phyloP scores from a whole-genome alignment of 257 asterid genomes.

The Buddleja alternifolia region DNA sequence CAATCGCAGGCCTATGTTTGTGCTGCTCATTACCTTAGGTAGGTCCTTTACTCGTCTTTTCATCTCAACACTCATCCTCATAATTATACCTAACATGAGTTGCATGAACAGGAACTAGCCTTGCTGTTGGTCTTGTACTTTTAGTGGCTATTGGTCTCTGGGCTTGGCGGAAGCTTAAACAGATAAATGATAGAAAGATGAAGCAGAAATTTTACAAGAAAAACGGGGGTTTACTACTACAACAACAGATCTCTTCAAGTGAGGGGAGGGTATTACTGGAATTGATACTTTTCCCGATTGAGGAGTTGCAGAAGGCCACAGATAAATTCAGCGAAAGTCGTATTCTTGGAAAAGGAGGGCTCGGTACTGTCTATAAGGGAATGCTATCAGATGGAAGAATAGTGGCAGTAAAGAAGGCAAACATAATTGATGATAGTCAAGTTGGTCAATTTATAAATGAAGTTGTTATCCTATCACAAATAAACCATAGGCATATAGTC shows the following conservation, averaged over 20 bases:
- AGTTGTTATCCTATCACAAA: slow-evolving; percentile 41
- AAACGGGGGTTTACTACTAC: slow-evolving; percentile 46
- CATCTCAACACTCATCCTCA: neutral
- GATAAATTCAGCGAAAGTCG: slow-evolving; percentile 32
- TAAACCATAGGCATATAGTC: slow-evolving; percentile 42
- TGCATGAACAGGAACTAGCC: slow-evolving; percentile 22
- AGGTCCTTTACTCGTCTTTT: neutral
- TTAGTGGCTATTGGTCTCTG: slow-evolving; percentile 18
- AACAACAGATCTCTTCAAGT: slow-evolving; percentile 29
- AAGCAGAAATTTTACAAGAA: slow-evolving; percentile 39
- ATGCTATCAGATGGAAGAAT: slow-evolving; percentile 41
- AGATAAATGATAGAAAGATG: slow-evolving; percentile 21
- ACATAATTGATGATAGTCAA: slow-evolving; percentile 36
- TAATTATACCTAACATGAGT: slow-evolving; percentile 12
- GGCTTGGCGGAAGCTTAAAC: slow-evolving; percentile 17
- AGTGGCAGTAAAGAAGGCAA: slow-evolving; percentile 48
- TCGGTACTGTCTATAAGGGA: slow-evolving; percentile 42
- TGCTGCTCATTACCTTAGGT: slow-evolving; percentile 32
- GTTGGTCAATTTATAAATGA: slow-evolving; percentile 47
- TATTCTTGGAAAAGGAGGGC: slow-evolving; percentile 41
- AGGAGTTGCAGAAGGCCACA: slow-evolving; percentile 46
- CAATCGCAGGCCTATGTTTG: neutral
- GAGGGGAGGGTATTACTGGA: slow-evolving; percentile 20
- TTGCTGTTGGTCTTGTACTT: slow-evolving; percentile 23
- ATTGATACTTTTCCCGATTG: slow-evolving; percentile 28